phyloP scores from a whole-genome alignment of 257 asterid genomes.

The Ocimum tenuiflorum region DNA sequence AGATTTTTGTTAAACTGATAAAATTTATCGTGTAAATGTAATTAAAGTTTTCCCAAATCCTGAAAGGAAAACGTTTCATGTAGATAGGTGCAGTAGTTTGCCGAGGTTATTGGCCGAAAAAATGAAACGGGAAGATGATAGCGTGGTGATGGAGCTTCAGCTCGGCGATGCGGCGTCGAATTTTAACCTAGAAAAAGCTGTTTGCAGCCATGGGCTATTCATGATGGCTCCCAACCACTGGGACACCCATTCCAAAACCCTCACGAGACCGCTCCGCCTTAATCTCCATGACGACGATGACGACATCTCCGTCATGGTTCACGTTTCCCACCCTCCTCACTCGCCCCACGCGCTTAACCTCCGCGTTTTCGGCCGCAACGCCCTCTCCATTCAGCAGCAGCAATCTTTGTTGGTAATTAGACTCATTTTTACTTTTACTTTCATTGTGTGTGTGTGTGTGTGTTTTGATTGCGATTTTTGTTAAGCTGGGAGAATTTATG shows the following conservation, averaged over 20 bases:
- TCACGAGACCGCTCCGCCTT: slow-evolving; percentile 69
- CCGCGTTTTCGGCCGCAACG: slow-evolving; percentile 32
- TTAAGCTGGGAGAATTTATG: background rate
- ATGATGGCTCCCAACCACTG: slow-evolving; percentile 93
- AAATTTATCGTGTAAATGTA: too few species aligned
- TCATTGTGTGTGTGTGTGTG: too few species aligned
- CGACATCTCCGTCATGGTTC: slow-evolving; percentile 38
- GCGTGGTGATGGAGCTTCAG: slow-evolving; percentile 44
- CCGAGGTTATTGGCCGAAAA: too few species aligned
- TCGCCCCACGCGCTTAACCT: slow-evolving; percentile 41
- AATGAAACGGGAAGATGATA: slow-evolving; percentile 28
- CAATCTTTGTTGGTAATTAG: slow-evolving; percentile 50
- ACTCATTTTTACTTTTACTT: too few species aligned
- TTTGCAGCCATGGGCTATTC: slow-evolving; percentile 82
- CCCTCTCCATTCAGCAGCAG: slow-evolving; percentile 41
- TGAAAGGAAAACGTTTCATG: too few species aligned
- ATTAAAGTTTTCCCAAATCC: too few species aligned
- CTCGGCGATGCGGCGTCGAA: slow-evolving; percentile 39
- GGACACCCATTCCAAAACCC: slow-evolving; percentile 68
- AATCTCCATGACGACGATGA: slow-evolving; percentile 35
- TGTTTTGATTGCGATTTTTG: background rate
- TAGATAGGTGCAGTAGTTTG: too few species aligned
- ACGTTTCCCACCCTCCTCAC: slow-evolving; percentile 43
- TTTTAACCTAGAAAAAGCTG: slow-evolving; percentile 55
- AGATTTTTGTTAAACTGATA: background rate